Evolutionary conservation across 2,329 filamentous ascomycete genomes (phyloP).

Genomic region (Verticillium nubilum): DNA sequence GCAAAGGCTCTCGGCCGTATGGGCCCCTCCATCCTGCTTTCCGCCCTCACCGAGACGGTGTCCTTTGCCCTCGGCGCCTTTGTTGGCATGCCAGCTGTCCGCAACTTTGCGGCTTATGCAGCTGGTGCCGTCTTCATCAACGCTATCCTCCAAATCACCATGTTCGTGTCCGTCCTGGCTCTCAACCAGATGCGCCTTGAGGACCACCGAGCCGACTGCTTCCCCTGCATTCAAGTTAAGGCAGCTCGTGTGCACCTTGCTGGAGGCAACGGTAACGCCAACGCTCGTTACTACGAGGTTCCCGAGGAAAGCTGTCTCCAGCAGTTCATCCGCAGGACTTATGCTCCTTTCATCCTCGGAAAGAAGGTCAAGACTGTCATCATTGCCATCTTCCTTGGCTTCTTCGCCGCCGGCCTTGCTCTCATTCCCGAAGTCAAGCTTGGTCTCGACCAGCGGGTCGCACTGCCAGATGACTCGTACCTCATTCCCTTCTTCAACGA

Average conservation of each 20-base stretch:
- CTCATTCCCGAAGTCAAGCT: conserved; percentile 80
- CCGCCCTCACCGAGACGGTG: conserved; percentile 88
- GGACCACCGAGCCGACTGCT: conserved; percentile 80
- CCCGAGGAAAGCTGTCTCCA: conserved; percentile 82
- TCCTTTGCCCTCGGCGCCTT: conserved; percentile 90
- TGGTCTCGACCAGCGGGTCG: conserved; percentile 89
- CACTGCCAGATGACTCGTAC: conserved; percentile 90
- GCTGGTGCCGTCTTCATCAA: conserved; percentile 97
- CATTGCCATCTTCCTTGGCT: conserved; percentile 74
- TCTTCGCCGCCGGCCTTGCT: conserved; percentile 81
- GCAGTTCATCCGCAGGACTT: conserved; percentile 82
- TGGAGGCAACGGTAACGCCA: conserved; percentile 51
- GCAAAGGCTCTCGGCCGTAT: conserved; percentile 89
- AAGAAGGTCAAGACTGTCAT: conserved; percentile 75
- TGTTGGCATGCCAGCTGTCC: conserved; percentile 95
- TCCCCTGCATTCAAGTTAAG: conserved; percentile 81
- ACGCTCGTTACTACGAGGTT: conserved; percentile 62
- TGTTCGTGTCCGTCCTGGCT: conserved; percentile 89
- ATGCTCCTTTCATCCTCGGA: conserved; percentile 75
- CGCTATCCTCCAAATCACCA: conserved; percentile 91
- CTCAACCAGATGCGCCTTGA: conserved; percentile 91
- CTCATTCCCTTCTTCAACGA: conserved; percentile 96
- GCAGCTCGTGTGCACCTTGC: conserved; percentile 64
- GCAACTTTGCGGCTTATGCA: conserved; percentile 95
- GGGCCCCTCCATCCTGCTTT: conserved; percentile 93